These are phyloP conservation scores for Suaeda aralocaspica DNA, from an alignment of 148 eudicot species.

Conservation along the genomic window DNA sequence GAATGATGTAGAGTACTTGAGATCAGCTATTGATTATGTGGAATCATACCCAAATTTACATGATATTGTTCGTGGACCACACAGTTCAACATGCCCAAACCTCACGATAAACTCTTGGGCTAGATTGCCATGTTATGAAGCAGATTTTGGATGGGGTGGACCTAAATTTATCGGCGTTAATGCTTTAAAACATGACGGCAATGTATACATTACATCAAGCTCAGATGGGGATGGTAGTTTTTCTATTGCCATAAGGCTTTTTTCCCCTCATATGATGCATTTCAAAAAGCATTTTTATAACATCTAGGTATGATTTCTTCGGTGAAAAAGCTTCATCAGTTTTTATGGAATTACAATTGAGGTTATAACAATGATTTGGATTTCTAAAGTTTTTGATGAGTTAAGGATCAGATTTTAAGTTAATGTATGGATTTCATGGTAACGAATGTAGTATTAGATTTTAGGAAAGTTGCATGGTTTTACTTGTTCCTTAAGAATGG, in stretches of 20 bases:
- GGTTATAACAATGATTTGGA: too few species aligned
- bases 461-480: too few species aligned
- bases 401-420: too few species aligned
- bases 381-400: too few species aligned
- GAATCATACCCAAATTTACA: conserved; percentile 11
- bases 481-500: too few species aligned
- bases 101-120: conserved; percentile 16
- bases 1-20: conserved; percentile 20
- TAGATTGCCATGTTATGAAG: too few species aligned
- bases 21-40: conserved; percentile 20
- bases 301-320: too few species aligned
- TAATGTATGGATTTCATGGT: too few species aligned
- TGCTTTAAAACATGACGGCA: conserved; percentile 1
- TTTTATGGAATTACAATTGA: too few species aligned
- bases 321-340: too few species aligned
- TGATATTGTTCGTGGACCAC: conserved; percentile 7
- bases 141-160: conserved; percentile 28
- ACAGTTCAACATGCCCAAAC: not conserved
- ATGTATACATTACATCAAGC: conserved; percentile 1
- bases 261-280: conserved; percentile 4
- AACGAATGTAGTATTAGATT: too few species aligned
- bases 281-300: conserved; percentile 18
- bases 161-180: conserved; percentile 4
- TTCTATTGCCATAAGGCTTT: not conserved
- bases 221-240: conserved; percentile 9